Conservation (phyloP, 106 monocot genomes). For the Allium sativum region DNA sequence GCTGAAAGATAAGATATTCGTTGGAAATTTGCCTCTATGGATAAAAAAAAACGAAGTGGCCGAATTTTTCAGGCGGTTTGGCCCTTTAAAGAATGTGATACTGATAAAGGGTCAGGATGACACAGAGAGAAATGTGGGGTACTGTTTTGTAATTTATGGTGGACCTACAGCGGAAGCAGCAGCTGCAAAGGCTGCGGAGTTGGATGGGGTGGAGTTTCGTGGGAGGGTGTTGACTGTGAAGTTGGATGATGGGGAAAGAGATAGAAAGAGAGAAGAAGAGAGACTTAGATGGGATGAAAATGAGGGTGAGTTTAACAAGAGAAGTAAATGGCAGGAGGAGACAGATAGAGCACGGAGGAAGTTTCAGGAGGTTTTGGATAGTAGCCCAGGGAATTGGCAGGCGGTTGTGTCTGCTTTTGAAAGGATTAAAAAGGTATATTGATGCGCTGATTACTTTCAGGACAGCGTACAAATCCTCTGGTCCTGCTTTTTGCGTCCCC, state of each 20-base stretch:
- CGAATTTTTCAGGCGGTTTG: conserved; percentile 89
- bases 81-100: conserved; percentile 72
- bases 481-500: too few species aligned
- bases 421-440: conserved; percentile 63
- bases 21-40: conserved; percentile 82
- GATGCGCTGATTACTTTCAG: too few species aligned
- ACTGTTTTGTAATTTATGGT: conserved; percentile 80
- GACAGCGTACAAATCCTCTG: too few species aligned
- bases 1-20: conserved; percentile 71
- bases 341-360: conserved; percentile 40
- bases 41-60: conserved; percentile 81
- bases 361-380: conserved; percentile 60
- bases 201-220: conserved; percentile 87
- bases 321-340: conserved; percentile 86
- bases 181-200: conserved; percentile 68
- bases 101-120: conserved; percentile 68
- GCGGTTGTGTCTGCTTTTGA: conserved; percentile 79
- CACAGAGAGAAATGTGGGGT: conserved; percentile 78
- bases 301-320: conserved; percentile 35
- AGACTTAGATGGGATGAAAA: conserved; percentile 20
- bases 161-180: conserved; percentile 70
- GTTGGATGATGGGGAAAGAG: conserved; percentile 79
- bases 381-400: conserved; percentile 64
- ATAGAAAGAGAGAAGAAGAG: conserved; percentile 33
- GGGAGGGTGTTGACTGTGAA: conserved; percentile 68